Evolutionary conservation across 2,329 filamentous ascomycete genomes (phyloP), one percentile per base, ranked within the genome.

Genomic region (Cladosporium colombiae): DNA sequence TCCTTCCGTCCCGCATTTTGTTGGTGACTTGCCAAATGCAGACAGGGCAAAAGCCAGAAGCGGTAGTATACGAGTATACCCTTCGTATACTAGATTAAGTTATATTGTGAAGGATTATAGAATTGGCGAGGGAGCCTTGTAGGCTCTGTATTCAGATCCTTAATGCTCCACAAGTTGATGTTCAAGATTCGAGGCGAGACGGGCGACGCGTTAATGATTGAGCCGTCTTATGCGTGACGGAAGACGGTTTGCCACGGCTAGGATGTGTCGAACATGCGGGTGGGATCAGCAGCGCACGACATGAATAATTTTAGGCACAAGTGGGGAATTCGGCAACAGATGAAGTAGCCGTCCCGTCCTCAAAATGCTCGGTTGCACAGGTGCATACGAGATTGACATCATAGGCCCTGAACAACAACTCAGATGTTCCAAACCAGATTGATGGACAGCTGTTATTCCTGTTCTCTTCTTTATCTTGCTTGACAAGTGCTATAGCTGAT

Each of bases 61-160:
- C 33, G 33, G 33, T 40, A 23, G 33, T 57, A 16, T 40, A 40
- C n/a, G n/a, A 27, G 55, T 27, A 25, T 57, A 16, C 3, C 21
- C 55, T 37, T 40, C 31, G 55, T 57, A 57, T 40, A 25, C 23
- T 57, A 57, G 55, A 55, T 55, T 55, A 55, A 13, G 18, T 55
- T 33, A 23, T 27, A 55, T 33, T 21, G 27, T 10, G 52, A 33
- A 55, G 52, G 49, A 25, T 40, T 6, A 6, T 18, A 3, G 21
- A 27, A 18, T 33, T 33, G 29, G 52, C 52, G 27, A 55, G 14
- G 5, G 33, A 29, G 16, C 18, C 25, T 33, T 55, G 10, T 21
- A 55, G 52, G 18, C 18, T 55, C 29, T 55, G 27, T 27, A 55
- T 10, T 8, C 18, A 29, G 16, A 21, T 33, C 31, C 29, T 33